Percentiles rank a stretch among this genome's conserved stretches.
These are phyloP conservation scores for Heliamphora exappendiculata DNA, from an alignment of 148 eudicot genomes.

Conservation along the genomic window DNA sequence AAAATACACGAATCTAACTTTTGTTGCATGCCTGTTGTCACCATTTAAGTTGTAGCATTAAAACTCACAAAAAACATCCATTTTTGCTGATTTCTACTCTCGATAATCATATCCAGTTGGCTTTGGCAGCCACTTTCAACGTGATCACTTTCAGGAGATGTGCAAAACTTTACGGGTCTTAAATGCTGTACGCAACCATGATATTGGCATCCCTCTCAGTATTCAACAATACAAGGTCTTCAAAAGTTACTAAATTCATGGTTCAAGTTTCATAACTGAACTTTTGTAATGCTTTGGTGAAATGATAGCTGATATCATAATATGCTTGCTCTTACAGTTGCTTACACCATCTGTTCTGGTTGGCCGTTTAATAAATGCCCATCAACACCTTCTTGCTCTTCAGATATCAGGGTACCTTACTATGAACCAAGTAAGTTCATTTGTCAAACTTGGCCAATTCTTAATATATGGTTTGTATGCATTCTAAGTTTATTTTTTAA, in stretches of 20 bases:
- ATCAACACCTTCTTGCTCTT: constrained; percentile 77
- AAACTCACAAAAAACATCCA: not conserved
- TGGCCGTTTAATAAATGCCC: constrained; percentile 83
- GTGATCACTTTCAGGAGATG: constrained; percentile 92
- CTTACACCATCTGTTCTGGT: constrained; percentile 86
- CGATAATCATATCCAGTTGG: constrained; percentile 86
- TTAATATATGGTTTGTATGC: not conserved
- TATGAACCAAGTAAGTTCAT: constrained; percentile 60
- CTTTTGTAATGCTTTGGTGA: not conserved
- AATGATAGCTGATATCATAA: constrained; percentile 6
- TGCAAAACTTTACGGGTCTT: constrained; percentile 83
- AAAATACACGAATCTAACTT: not conserved
- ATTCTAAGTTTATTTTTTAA: not conserved
- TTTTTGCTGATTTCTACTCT: constrained; percentile 50
- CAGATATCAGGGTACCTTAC: constrained; percentile 81
- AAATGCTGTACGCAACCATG: constrained; percentile 85
- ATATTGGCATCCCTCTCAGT: constrained; percentile 87
- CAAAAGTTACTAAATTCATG: not conserved
- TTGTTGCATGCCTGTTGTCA: not conserved
- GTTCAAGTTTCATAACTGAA: constrained; percentile 2
- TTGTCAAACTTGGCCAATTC: not conserved
- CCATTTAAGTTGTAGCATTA: not conserved
- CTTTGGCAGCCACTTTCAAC: constrained; percentile 98
- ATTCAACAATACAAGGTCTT: constrained; percentile 92
- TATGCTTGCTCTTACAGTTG: constrained; percentile 39